These are phyloP conservation scores for Nigrograna mackinnonii DNA, from an alignment of 2,329 filamentous ascomycete species.

Conservation along the genomic window DNA sequence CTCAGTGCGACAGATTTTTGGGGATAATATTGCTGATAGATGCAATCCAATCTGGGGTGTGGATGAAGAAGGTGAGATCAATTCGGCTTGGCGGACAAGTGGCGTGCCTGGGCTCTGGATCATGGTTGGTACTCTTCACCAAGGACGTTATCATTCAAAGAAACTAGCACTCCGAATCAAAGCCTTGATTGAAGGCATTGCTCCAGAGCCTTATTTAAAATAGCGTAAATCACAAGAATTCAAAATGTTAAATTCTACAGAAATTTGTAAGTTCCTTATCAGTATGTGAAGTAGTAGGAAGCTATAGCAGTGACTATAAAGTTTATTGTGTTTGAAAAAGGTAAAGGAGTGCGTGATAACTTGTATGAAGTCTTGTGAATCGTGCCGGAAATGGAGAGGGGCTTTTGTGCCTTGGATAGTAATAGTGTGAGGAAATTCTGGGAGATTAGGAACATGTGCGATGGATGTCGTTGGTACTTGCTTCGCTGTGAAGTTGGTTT, in stretches of 20 bases:
- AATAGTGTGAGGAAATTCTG: too few species aligned
- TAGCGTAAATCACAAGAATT: neutral
- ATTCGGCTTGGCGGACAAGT: slow-evolving; percentile 12
- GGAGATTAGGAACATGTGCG: too few species aligned
- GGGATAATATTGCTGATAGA: slow-evolving; percentile 62
- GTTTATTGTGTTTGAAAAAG: too few species aligned
- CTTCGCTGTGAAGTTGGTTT: too few species aligned
- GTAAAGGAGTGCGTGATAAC: too few species aligned
- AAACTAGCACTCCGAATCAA: neutral
- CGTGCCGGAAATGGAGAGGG: too few species aligned
- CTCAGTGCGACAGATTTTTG: slow-evolving; percentile 62
- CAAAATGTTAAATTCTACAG: neutral
- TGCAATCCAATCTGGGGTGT: slow-evolving; percentile 52
- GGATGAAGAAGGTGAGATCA: slow-evolving; percentile 38
- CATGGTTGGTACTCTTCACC: neutral
- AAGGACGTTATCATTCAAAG: neutral
- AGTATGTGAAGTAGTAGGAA: too few species aligned
- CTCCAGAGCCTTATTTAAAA: neutral
- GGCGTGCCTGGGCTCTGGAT: slow-evolving; percentile 9
- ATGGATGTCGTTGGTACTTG: too few species aligned
- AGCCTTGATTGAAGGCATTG: neutral
- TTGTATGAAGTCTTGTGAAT: too few species aligned
- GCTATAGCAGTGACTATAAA: too few species aligned
- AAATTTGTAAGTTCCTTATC: neutral
- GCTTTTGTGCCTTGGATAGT: too few species aligned